Base-by-base conservation (phyloP, 2,329 filamentous ascomycete genomes). In the Pezizomycotina sp. region DNA sequence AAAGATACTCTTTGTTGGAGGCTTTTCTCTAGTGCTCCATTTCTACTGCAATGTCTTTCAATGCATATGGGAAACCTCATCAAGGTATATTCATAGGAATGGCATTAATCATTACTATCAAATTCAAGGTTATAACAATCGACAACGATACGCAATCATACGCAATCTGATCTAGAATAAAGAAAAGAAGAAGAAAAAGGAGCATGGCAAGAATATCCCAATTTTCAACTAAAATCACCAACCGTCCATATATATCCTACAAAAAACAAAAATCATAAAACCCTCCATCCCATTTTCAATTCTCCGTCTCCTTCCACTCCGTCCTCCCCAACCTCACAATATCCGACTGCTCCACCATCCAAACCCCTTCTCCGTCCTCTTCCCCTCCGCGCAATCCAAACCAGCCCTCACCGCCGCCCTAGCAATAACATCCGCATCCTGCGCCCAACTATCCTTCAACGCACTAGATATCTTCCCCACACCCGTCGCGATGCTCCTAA, bases 391-490 rank as follows among this genome's bases (percentile, higher is more conserved):
- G 1, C 69, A 71, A 33, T 75, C 55, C 47, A 68, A 52, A 6
- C 62, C 66, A 1, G 74, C 77, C 32, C 59, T 60, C 2, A 78
- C 68, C 3, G 74, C 74, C 8, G 77, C 76, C 45, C 65, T 64
- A 2, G 62, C 77, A 57, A 92, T 81, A 21, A 77, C 68, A 37
- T 74, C 67, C 4, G 69, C 72, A 33, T 89, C 79, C 60, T 89
- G 78, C 2, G 71, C 78, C 56, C 79, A 65, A 5, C 55, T 58
- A 52, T 92, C 72, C 59, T 72, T 71, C 44, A 73, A 48, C 30
- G 50, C 43, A 38, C 59, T 53, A 30, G 62, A 62, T 2, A 82
- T 20, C 42, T 56, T 59, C 3, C 72, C 71, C 34, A 77, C 40
- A 9, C 61, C 61, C 3, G 60, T 62, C 1, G 76, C 68, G 24